Evolutionary conservation across 805 yeast genomes (phyloP), one percentile per base, ranked within the genome.

Genomic region (Ogataea methanolica): DNA sequence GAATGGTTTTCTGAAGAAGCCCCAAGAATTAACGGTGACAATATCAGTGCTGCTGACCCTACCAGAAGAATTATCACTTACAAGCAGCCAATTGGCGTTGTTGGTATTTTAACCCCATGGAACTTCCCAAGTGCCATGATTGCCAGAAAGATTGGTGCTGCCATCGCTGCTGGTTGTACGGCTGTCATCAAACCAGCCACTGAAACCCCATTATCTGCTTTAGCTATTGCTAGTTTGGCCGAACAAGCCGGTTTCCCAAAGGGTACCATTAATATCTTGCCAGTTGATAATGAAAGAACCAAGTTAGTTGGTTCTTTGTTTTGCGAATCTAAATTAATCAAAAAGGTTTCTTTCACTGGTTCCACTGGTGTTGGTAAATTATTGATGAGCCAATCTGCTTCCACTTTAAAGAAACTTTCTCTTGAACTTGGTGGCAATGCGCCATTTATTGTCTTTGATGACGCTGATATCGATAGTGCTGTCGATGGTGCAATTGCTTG

Each of bases 1-100:
- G 90, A 88, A 61, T 91, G 97, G 97, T 91, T 82, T 61, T 74
- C 95, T 33, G 94, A 85, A 63, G 87, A 82, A 55, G 92, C 92
- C 7, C 86, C 89, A 36, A 75, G 89, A 56, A 65, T 78, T 26
- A 69, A 79, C 45, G 94, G 92, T n/a, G 83, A 82, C 52, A 68
- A 75, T 16, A 79, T 85, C 46, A 75, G 77, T n/a, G 77, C 88
- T 2, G 70, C 76, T 44, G 70, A 68, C 50, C 62, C 76, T 1
- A 54, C 68, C 23, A 72, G 68, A 57, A 72, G 83, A 50, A 80
- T 85, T 50, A 55, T 82, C 46, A 72, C 88, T 5, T 55, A 80
- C 50, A 77, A 80, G 56, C 89, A 85, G 62, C 92, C 95, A n/a
- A 71, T 86, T 42, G 95, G 95, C 7, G 90, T 84, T 1, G 84